Evolutionary conservation across 2,329 filamentous ascomycete species (phyloP).

Genomic region (Drechslera avenae): DNA sequence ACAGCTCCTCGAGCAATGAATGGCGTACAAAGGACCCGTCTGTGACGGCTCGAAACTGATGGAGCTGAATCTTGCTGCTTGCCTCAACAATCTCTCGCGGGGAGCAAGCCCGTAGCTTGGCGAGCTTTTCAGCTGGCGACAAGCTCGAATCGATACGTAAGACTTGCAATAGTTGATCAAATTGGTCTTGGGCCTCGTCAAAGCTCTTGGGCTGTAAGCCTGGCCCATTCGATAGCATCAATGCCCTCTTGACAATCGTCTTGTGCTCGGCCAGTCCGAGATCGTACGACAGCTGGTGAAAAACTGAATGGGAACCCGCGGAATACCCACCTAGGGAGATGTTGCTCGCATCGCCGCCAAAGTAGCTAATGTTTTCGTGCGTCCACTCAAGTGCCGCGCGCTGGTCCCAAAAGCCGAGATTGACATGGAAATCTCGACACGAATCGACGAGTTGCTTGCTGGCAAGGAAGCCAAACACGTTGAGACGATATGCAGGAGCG

Average conservation of each 20-base stretch:
- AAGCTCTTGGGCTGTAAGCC: slow-evolving; percentile 59
- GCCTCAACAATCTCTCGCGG: slow-evolving; percentile 51
- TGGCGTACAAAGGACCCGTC: slow-evolving; percentile 56
- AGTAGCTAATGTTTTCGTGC: slow-evolving; percentile 56
- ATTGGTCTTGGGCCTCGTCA: slow-evolving; percentile 57
- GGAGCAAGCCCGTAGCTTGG: slow-evolving; percentile 50
- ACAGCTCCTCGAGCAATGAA: slow-evolving; percentile 53
- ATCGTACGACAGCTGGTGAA: slow-evolving; percentile 64
- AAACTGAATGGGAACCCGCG: slow-evolving; percentile 61
- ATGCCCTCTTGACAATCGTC: slow-evolving; percentile 56
- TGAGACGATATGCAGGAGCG: slow-evolving; percentile 62
- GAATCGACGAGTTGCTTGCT: slow-evolving; percentile 54
- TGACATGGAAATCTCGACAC: slow-evolving; percentile 45
- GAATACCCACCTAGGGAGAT: slow-evolving; percentile 63
- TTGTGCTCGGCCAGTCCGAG: slow-evolving; percentile 55
- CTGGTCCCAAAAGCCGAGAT: slow-evolving; percentile 64
- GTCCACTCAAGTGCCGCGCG: slow-evolving; percentile 62
- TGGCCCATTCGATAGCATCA: slow-evolving; percentile 61
- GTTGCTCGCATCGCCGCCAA: slow-evolving; percentile 57
- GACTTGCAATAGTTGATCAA: slow-evolving; percentile 55
- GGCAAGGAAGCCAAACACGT: slow-evolving; percentile 62
- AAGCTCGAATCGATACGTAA: slow-evolving; percentile 53
- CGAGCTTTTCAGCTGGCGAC: slow-evolving; percentile 52
- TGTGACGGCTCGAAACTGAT: slow-evolving; percentile 61
- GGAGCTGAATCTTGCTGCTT: slow-evolving; percentile 51